A percentile compares a stretch with the other conserved stretches of the same genome.
Conservation (phyloP, 805 yeast species). For the Candida tallmaniae region DNA sequence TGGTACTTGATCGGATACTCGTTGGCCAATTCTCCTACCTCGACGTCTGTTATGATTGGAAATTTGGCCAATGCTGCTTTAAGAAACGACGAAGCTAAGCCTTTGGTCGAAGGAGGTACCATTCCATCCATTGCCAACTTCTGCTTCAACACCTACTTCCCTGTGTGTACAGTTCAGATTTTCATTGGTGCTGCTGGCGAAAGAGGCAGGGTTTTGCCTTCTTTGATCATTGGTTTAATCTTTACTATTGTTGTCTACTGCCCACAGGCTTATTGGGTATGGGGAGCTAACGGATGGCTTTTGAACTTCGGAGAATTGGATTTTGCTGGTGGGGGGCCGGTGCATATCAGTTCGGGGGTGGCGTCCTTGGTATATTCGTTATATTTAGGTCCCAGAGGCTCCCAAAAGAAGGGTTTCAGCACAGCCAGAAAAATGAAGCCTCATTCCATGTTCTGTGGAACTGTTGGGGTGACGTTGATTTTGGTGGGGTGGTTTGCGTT, state of each 20-base stretch:
- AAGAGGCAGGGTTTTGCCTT: slow-evolving; percentile 39
- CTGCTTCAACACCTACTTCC: slow-evolving; percentile 41
- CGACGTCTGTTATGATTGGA: slow-evolving; percentile 26
- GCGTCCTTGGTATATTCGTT: slow-evolving; percentile 40
- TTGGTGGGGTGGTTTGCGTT: slow-evolving; percentile 50
- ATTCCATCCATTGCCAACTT: slow-evolving; percentile 45
- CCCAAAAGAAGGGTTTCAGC: slow-evolving; percentile 18
- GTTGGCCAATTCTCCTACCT: slow-evolving; percentile 34
- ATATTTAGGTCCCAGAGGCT: slow-evolving; percentile 39
- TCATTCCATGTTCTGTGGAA: slow-evolving; percentile 29
- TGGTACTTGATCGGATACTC: slow-evolving; percentile 48
- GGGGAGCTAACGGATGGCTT: slow-evolving; percentile 45
- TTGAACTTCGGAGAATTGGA: slow-evolving; percentile 40
- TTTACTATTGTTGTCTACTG: slow-evolving; percentile 44
- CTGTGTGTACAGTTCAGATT: slow-evolving; percentile 47
- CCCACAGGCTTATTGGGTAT: slow-evolving; percentile 44
- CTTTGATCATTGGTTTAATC: slow-evolving; percentile 34
- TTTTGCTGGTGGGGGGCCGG: slow-evolving; percentile 50
- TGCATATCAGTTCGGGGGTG: slow-evolving; percentile 42
- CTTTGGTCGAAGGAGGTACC: slow-evolving; percentile 40
- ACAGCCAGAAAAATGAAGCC: slow-evolving; percentile 5
- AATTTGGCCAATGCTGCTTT: slow-evolving; percentile 38
- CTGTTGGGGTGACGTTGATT: slow-evolving; percentile 42
- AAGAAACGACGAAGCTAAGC: slow-evolving; percentile 33
- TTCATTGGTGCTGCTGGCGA: slow-evolving; percentile 43